Conservation (phyloP, 73 alveolate genomes). For the Paramecium octaurelia region DNA sequence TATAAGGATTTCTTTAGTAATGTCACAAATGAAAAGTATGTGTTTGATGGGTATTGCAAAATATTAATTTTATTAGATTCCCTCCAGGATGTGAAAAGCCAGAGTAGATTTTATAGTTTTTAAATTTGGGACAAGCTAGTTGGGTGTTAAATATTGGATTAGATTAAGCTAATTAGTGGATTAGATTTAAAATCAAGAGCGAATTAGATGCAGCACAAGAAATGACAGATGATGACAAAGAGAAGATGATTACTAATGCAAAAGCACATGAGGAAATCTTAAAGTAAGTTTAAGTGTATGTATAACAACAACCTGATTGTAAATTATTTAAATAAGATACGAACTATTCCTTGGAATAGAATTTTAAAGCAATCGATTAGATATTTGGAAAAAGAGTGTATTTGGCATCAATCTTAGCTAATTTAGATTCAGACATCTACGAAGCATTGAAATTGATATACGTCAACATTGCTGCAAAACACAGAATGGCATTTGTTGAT, state of each 20-base stretch:
- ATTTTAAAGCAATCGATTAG: neutral
- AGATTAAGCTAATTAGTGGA: neutral
- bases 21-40: constrained; percentile 22
- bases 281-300: neutral
- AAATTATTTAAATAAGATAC: constrained; percentile 5
- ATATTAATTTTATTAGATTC: neutral
- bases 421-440: neutral
- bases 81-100: constrained; percentile 43
- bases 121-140: neutral
- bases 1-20: neutral
- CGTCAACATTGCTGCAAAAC: constrained; percentile 22
- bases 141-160: constrained; percentile 5
- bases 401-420: neutral
- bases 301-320: neutral
- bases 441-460: constrained; percentile 1
- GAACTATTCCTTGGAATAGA: neutral
- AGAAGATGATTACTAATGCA: neutral
- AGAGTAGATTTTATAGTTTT: neutral
- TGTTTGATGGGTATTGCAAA: constrained; percentile 10
- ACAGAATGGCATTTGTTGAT: constrained; percentile 20
- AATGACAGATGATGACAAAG: neutral
- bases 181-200: neutral
- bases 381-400: constrained; percentile 35
- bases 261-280: neutral
- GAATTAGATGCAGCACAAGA: constrained; percentile 14